Evolutionary conservation across 176 grass and related monocot species (phyloP).

Genomic region (Puya raimondii): DNA sequence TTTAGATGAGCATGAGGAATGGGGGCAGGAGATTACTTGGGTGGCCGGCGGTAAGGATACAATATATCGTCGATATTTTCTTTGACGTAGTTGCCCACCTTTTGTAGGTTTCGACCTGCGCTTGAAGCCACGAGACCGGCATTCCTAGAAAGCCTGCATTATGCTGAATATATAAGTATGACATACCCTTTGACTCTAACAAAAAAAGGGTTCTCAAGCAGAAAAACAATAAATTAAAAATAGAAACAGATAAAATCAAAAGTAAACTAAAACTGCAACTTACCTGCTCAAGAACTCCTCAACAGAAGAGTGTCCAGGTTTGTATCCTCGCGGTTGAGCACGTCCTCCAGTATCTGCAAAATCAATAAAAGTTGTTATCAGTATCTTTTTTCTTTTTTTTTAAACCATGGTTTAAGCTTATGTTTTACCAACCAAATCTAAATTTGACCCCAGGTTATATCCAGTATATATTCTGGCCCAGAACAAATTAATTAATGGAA

Average conservation of each 20-base stretch:
- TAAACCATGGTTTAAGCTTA: background rate
- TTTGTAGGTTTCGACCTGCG: slow-evolving; percentile 58
- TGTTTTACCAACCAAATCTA: background rate
- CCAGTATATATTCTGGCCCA: no score
- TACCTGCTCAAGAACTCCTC: slow-evolving; percentile 62
- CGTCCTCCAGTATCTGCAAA: slow-evolving; percentile 25
- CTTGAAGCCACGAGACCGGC: slow-evolving; percentile 82
- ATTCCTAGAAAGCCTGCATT: slow-evolving; percentile 65
- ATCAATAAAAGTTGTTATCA: background rate
- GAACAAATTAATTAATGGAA: no score
- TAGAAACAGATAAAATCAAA: background rate
- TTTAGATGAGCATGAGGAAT: slow-evolving; percentile 5
- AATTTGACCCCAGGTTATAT: no score
- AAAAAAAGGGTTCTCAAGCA: background rate
- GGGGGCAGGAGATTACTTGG: slow-evolving; percentile 34
- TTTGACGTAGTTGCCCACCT: slow-evolving; percentile 58
- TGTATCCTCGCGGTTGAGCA: slow-evolving; percentile 21
- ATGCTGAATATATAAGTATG: background rate
- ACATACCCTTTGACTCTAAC: background rate
- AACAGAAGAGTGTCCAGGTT: slow-evolving; percentile 36
- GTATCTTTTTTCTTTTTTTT: background rate
- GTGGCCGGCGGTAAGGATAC: slow-evolving; percentile 54
- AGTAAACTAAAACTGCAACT: slow-evolving; percentile 27
- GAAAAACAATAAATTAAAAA: background rate
- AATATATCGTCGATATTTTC: slow-evolving; percentile 68